These are phyloP conservation scores for Spencermartinsiella ligniputridi DNA, from an alignment of 1,139 yeast genomes.

Conservation along the genomic window DNA sequence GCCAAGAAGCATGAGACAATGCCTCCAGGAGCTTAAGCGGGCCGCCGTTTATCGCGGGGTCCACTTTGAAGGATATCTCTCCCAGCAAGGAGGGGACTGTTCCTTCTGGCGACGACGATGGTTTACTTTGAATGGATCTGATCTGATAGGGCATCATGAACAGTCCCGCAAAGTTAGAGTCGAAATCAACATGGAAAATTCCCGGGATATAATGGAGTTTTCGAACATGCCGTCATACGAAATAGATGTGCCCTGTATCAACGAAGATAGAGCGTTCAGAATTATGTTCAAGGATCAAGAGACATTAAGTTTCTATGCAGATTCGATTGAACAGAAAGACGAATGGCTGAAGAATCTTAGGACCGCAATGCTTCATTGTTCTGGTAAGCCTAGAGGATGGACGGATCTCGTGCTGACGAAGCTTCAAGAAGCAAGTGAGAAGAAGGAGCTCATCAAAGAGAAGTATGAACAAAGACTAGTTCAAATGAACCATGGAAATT, in stretches of 20 bases:
- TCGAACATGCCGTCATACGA: conserved; percentile 24
- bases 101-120: conserved; percentile 61
- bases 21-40: conserved; percentile 24
- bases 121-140: conserved; percentile 55
- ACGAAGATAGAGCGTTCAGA: conserved; percentile 44
- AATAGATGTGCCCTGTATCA: conserved; percentile 29
- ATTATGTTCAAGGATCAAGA: conserved; percentile 61
- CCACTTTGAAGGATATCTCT: conserved; percentile 49
- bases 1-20: conserved; percentile 40
- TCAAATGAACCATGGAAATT: conserved; percentile 9
- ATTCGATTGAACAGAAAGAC: conserved; percentile 46
- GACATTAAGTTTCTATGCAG: conserved; percentile 61
- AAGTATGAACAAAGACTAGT: conserved; percentile 14
- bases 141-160: conserved; percentile 62
- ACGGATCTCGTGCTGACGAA: conserved; percentile 30
- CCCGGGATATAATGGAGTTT: conserved; percentile 47
- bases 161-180: conserved; percentile 59
- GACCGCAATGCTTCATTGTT: conserved; percentile 25
- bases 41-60: conserved; percentile 22
- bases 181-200: conserved; percentile 57
- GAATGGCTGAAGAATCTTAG: conserved; percentile 46
- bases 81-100: conserved; percentile 80
- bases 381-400: conserved; percentile 30
- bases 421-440: conserved; percentile 14
- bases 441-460: conserved; percentile 10